Conservation (phyloP, 1,139 yeast genomes). For the Candida labiduridarum region DNA sequence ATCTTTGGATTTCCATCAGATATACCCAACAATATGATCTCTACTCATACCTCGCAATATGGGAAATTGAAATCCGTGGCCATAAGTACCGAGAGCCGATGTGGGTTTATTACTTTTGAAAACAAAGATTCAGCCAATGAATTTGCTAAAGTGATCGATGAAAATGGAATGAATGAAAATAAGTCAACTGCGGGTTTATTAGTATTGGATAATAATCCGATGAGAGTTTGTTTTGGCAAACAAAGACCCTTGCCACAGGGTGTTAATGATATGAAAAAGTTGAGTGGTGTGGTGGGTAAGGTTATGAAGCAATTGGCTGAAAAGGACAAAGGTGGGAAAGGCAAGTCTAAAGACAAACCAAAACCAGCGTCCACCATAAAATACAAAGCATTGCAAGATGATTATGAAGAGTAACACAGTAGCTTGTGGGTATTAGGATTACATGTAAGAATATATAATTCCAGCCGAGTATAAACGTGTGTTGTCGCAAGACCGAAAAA, state of each 20-base stretch:
- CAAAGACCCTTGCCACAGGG: conserved; percentile 51
- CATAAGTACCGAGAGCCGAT: conserved; percentile 61
- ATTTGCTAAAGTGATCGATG: conserved; percentile 44
- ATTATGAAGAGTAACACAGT: conserved; percentile 6
- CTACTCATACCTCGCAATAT: conserved; percentile 46
- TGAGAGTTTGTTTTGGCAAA: conserved; percentile 70
- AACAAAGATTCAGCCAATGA: conserved; percentile 55
- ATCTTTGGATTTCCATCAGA: conserved; percentile 71
- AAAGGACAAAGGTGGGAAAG: conserved; percentile 26
- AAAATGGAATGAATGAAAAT: conserved; percentile 31
- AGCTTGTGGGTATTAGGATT: not conserved
- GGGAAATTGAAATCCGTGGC: conserved; percentile 54
- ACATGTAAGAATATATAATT: not conserved
- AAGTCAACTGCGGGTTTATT: conserved; percentile 37
- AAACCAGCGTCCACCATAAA: not conserved
- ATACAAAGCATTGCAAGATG: conserved; percentile 7
- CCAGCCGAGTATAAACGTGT: not conserved
- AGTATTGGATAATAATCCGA: conserved; percentile 41
- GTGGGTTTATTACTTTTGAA: conserved; percentile 64
- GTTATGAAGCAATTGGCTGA: conserved; percentile 59
- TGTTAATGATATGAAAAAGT: conserved; percentile 50
- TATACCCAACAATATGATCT: conserved; percentile 63
- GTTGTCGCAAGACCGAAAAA: not conserved
- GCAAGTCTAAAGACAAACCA: conserved; percentile 1
- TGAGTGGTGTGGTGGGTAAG: conserved; percentile 57